Evolutionary conservation across 345 rosid genomes (phyloP).

Genomic region (Gossypium australe): DNA sequence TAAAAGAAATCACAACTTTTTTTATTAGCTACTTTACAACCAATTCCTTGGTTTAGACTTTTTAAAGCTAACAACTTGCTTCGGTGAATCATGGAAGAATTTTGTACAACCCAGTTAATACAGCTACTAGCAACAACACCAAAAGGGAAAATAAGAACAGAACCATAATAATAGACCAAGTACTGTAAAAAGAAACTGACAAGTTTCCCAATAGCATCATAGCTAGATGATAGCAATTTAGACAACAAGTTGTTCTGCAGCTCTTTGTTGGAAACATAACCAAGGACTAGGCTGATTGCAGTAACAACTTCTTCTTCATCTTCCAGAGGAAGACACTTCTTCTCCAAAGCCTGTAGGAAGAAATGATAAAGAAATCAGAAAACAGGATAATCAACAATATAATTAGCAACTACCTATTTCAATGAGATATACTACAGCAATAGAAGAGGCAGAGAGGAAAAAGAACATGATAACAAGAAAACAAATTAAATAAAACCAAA

Average conservation of each 20-base stretch:
- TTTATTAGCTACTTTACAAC: neutral
- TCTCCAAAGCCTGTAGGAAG: slow-evolving; percentile 56
- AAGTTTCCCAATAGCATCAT: slow-evolving; percentile 73
- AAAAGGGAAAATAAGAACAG: slow-evolving; percentile 11
- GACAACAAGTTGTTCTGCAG: slow-evolving; percentile 68
- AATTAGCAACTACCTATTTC: neutral
- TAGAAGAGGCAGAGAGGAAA: slow-evolving; percentile 2
- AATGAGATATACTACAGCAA: neutral
- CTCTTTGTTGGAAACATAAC: slow-evolving; percentile 63
- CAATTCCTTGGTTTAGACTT: neutral
- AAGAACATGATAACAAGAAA: neutral
- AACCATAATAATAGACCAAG: slow-evolving; percentile 2
- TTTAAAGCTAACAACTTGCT: neutral
- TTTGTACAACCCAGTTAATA: neutral
- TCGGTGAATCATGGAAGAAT: neutral
- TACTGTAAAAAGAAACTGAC: slow-evolving; percentile 38
- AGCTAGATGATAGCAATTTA: slow-evolving; percentile 80
- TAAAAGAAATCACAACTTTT: neutral
- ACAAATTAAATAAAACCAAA: neutral
- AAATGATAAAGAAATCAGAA: neutral
- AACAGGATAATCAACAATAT: neutral
- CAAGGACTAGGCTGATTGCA: slow-evolving; percentile 67
- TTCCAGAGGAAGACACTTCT: slow-evolving; percentile 67
- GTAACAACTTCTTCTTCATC: slow-evolving; percentile 87
- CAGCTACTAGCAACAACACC: neutral